Base-by-base conservation (phyloP, 345 rosid genomes). In the Corymbia maculata region DNA sequence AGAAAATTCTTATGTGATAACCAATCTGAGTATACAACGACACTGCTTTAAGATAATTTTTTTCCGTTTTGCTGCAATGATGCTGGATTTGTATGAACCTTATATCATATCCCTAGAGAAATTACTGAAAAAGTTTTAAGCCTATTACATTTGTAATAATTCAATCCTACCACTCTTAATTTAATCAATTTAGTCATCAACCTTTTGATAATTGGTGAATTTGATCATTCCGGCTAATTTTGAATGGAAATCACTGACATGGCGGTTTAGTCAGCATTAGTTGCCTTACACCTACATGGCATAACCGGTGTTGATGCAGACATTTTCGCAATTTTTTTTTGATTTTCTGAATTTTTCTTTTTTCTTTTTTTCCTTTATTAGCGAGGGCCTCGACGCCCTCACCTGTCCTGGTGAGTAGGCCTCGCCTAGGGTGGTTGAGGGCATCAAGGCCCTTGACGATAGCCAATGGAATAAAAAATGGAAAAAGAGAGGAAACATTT, bases 251-350 rank as follows among this genome's bases (percentile, higher is more conserved):
- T 61, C 2, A 5, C 32, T 12, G 9, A 55, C 11, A 12, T 8
- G 26, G 10, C 0, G 5, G 5, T 51, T 13, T 51, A 51, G 9
- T 19, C 10, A 21, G 9, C 3, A 9, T 6, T 3, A 7, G 19
- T 7, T 19, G 17, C 7, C 2, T 0, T 6, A 52, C 3, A 19
- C 2, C 1, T 6, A 52, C 3, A 19, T 52, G 19, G 7, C 8
- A 52, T 52, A 7, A 6, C 8, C 2, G 6, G 4, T 4, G 4
- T 1, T 7, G 3, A 53, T 3, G 10, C 19, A 4, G 4, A 17
- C 10, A 53, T 19, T 53, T 53, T 7, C 19, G 59, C 22, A 53
- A 53, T 19, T 53, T 53, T 21, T 19, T 53, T 19, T 19, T 17
- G 7, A 13, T 7, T 16, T 17, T 53, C 6, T 19, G 3, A 17